Evolutionary conservation across 2,329 filamentous ascomycete genomes (phyloP).

Genomic region (Teratosphaeriaceae sp.): DNA sequence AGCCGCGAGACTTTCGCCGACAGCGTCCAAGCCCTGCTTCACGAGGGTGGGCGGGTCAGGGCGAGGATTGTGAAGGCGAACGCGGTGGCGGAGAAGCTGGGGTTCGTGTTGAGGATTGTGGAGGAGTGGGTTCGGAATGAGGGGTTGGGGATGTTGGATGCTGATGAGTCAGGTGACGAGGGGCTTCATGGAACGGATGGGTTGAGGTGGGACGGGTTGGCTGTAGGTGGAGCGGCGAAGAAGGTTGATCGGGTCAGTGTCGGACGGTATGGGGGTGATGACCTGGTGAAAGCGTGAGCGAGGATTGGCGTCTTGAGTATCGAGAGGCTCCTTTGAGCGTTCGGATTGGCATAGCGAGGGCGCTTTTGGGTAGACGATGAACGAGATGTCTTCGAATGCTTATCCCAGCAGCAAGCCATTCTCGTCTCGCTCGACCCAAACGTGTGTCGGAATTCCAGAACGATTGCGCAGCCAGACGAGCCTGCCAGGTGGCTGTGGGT

Average conservation of each 20-base stretch:
- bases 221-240: conserved; percentile 36
- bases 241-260: conserved; percentile 43
- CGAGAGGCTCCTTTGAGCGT: too few relatives aligned
- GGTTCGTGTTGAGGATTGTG: conserved; percentile 62
- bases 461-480: too few relatives aligned
- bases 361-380: too few relatives aligned
- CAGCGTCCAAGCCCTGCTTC: conserved; percentile 65
- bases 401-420: too few relatives aligned
- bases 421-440: too few relatives aligned
- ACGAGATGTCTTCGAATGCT: too few relatives aligned
- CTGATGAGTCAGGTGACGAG: too few relatives aligned
- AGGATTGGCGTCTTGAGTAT: neutral
- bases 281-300: neutral
- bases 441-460: too few relatives aligned
- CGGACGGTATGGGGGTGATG: conserved; percentile 42
- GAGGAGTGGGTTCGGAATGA: conserved; percentile 65
- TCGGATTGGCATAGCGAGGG: too few relatives aligned
- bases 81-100: conserved; percentile 65
- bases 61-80: conserved; percentile 59
- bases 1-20: conserved; percentile 65
- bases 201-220: conserved; percentile 39
- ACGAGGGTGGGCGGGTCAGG: conserved; percentile 44
- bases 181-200: too few relatives aligned
- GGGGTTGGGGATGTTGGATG: conserved; percentile 52
- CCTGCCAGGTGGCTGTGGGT: too few relatives aligned